phyloP scores from a whole-genome alignment of 768 basidiomycete genomes.

The Serpula lacrymans region DNA sequence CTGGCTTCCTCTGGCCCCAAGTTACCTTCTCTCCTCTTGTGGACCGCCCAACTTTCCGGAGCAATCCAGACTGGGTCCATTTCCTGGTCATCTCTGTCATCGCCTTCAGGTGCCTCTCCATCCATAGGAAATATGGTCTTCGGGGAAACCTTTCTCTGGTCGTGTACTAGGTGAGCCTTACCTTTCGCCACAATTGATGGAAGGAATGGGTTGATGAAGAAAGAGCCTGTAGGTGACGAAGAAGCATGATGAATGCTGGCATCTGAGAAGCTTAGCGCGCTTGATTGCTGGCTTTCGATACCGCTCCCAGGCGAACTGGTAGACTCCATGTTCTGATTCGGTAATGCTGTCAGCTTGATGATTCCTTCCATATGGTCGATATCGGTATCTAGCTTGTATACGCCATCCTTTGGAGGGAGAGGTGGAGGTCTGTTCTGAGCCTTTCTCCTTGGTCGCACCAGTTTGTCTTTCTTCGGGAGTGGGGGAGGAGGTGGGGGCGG shows the following conservation, averaged over 20 bases:
- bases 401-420: conserved; percentile 30
- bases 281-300: conserved; percentile 32
- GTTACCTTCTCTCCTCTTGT: conserved; percentile 40
- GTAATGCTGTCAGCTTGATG: conserved; percentile 43
- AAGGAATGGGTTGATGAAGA: conserved; percentile 38
- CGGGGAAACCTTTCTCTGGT: conserved; percentile 48
- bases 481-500: conserved; percentile 11
- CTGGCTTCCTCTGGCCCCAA: conserved; percentile 37
- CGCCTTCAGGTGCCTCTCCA: conserved; percentile 8
- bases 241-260: conserved; percentile 30
- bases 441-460: conserved; percentile 22
- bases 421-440: conserved; percentile 24
- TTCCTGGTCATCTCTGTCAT: conserved; percentile 6
- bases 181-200: conserved; percentile 17
- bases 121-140: conserved; percentile 35
- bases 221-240: conserved; percentile 28
- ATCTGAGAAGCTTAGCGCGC: conserved; percentile 23
- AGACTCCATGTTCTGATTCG: conserved; percentile 9
- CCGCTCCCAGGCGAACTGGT: conserved; percentile 41
- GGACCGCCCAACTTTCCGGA: conserved; percentile 77
- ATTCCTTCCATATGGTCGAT: conserved; percentile 82
- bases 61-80: conserved; percentile 53
- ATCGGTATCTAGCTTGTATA: conserved; percentile 61
- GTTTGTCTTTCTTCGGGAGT: conserved; percentile 27
- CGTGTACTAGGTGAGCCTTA: conserved; percentile 16